phyloP scores from a whole-genome alignment of 495 filamentous ascomycete genomes.

The Tetracladium setigerum region DNA sequence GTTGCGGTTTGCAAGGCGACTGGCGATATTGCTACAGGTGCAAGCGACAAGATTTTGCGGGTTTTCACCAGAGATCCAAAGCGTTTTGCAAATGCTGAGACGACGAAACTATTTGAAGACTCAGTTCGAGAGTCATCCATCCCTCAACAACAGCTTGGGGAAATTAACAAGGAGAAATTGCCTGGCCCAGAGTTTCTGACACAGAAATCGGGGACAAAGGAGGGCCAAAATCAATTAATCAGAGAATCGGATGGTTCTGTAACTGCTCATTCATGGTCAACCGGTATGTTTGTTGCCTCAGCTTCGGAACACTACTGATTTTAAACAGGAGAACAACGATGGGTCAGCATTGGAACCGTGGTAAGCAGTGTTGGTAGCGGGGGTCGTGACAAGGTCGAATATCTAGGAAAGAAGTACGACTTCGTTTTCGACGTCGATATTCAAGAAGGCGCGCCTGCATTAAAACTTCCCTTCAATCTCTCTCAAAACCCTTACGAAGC shows the following conservation, averaged over 20 bases:
- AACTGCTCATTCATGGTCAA: slow-evolving; percentile 76
- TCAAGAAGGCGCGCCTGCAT: slow-evolving; percentile 85
- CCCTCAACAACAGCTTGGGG: slow-evolving; percentile 70
- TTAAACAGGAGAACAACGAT: slow-evolving; percentile 40
- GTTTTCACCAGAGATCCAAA: slow-evolving; percentile 71
- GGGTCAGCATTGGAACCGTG: slow-evolving; percentile 87
- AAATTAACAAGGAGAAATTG: slow-evolving; percentile 83
- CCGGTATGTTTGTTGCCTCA: slow-evolving; percentile 20
- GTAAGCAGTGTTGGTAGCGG: slow-evolving; percentile 83
- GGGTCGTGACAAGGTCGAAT: slow-evolving; percentile 50
- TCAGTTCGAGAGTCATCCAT: slow-evolving; percentile 76
- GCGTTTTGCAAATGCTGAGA: slow-evolving; percentile 56
- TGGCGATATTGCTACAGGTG: slow-evolving; percentile 87
- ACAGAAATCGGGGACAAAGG: slow-evolving; percentile 75
- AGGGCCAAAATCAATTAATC: slow-evolving; percentile 92
- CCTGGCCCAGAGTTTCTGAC: slow-evolving; percentile 79
- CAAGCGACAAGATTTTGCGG: slow-evolving; percentile 81
- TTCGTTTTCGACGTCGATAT: slow-evolving; percentile 98
- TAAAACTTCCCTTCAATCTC: slow-evolving; percentile 90
- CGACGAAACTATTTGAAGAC: slow-evolving; percentile 62
- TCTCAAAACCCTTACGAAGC: slow-evolving; percentile 90
- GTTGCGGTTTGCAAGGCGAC: slow-evolving; percentile 73
- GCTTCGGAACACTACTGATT: background rate
- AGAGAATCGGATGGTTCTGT: slow-evolving; percentile 69
- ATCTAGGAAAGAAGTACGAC: slow-evolving; percentile 86